Evolutionary conservation across 768 basidiomycete genomes (phyloP).

Genomic region (Pleurotus sapidus): DNA sequence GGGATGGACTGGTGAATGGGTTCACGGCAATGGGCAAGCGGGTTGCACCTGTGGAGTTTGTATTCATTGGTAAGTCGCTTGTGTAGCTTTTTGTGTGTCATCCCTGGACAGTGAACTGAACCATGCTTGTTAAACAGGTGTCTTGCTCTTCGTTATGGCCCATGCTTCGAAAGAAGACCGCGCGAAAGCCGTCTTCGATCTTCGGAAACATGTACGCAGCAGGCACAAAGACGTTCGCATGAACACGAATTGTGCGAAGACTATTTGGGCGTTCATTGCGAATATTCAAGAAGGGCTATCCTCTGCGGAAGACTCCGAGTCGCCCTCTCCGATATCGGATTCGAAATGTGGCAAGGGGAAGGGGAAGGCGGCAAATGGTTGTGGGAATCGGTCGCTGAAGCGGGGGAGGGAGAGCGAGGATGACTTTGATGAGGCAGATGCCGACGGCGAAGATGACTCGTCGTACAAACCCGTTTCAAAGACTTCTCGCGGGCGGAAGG

Average conservation of each 20-base stretch:
- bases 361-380: no score
- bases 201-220: conserved; percentile 55
- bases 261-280: conserved; percentile 55
- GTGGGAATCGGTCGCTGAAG: no score
- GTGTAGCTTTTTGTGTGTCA: not conserved
- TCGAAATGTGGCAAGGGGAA: not conserved
- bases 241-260: conserved; percentile 51
- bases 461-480: no score
- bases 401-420: no score
- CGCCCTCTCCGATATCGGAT: not conserved
- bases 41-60: conserved; percentile 74
- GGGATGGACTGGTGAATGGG: conserved; percentile 32
- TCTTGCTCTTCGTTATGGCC: conserved; percentile 58
- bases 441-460: no score
- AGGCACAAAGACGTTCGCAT: conserved; percentile 63
- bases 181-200: conserved; percentile 51
- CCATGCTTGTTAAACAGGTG: conserved; percentile 42
- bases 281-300: no score
- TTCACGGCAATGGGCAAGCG: conserved; percentile 55
- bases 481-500: no score
- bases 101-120: not conserved
- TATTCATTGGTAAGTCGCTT: conserved; percentile 65
- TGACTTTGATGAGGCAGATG: no score
- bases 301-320: no score
- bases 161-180: conserved; percentile 40